Evolutionary conservation across 179 eudicot species (phyloP).

Genomic region (Amaranthus tricolor): DNA sequence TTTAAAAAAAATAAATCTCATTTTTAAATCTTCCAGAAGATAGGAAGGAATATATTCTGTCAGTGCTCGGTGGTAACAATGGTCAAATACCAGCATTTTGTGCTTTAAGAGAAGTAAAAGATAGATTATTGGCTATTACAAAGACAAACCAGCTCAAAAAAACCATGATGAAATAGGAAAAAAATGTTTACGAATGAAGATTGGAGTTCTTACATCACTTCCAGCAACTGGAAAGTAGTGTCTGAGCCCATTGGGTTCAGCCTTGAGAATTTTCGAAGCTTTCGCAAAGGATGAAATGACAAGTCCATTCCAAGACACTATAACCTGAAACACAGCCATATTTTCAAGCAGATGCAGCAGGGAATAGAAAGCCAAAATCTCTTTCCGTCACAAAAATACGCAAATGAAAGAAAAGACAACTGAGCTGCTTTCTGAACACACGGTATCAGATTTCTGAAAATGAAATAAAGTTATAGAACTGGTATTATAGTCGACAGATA

Average conservation of each 20-base stretch:
- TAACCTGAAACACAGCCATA: constrained; percentile 47
- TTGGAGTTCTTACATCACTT: constrained; percentile 52
- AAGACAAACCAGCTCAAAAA: background rate
- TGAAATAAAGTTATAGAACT: background rate
- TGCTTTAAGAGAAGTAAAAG: background rate
- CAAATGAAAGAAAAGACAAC: background rate
- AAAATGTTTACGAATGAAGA: background rate
- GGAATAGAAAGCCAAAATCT: background rate
- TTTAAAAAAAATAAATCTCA: no score
- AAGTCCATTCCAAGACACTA: constrained; percentile 97
- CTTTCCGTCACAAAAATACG: background rate
- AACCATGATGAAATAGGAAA: background rate
- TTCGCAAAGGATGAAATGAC: constrained; percentile 84
- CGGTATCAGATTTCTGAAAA: background rate
- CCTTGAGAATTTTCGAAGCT: constrained; percentile 77
- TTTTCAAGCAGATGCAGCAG: background rate
- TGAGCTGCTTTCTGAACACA: background rate
- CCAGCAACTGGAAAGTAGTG: constrained; percentile 73
- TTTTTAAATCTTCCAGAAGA: no score
- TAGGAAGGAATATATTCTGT: no score
- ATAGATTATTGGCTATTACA: background rate
- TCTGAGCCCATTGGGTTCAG: constrained; percentile 58
- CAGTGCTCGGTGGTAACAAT: no score
- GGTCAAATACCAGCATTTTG: no score
- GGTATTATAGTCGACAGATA: no score